Evolutionary conservation across 2,329 filamentous ascomycete genomes (phyloP), one percentile per base, ranked within the genome.

Genomic region (Talaromyces funiculosus): DNA sequence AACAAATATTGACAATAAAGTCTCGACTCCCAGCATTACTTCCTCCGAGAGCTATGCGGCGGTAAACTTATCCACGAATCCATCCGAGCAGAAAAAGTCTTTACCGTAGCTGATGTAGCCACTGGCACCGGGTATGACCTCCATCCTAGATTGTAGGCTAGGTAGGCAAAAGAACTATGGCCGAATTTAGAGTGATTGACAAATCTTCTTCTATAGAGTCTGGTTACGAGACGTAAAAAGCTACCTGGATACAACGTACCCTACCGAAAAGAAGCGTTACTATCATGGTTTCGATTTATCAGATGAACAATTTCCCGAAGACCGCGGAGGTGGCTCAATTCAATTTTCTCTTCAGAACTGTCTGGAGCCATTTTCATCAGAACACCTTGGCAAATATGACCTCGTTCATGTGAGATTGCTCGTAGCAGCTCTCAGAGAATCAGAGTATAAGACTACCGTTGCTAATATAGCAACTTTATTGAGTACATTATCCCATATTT

Each of bases 221-320:
- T 72, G 70, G 70, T 65, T 72, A 6, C 58, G 54, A 18, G 64
- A 65, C 29, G 42, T 66, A 29, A 62, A 60, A 38, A 26, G 53
- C 3, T 45, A 62, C 4, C 57, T 61, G 4, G 43, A 53, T 49
- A n/a, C 33, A 18, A 18, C 45, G 49, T 43, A 60, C 16, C 9
- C 60, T 57, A 16, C 60, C 14, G 38, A 62, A 10, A 26, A 24
- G 14, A 49, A 40, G 9, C 61, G 59, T 49, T 64, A 64, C 26
- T 64, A 67, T 12, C 67, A 70, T 18, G 70, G 69, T 35, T 72
- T 73, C 56, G 72, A 72, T 53, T 69, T 73, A 37, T 73, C 71
- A 12, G 33, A 63, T 2, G 62, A 62, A 4, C 72, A 73, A 26
- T 72, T 67, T 55, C 54, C 54, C 2, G n/a, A 42, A 31, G 67